A percentile compares a stretch with the other conserved stretches of the same genome.
Conservation (phyloP, 78 protist genomes). For the Cyanophora paradoxa region DNA sequence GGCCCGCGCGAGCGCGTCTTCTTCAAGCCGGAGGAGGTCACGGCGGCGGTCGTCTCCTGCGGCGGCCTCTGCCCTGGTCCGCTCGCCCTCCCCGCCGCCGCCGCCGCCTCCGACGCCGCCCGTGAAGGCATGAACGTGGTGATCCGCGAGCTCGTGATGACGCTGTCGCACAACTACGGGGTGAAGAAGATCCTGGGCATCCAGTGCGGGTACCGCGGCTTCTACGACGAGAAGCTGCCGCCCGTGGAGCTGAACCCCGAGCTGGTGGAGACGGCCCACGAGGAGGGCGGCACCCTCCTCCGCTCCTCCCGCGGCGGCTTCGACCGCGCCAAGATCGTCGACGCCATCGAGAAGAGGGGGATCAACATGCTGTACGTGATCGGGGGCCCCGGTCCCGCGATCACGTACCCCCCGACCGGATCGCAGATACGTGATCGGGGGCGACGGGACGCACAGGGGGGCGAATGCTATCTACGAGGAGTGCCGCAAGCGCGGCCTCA, state of each 20-base stretch:
- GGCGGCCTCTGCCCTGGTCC: constrained; percentile 23
- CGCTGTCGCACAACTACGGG: background rate
- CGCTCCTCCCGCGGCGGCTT: constrained; percentile 47
- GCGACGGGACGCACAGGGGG: constrained; percentile 62
- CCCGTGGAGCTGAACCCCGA: too few relatives aligned
- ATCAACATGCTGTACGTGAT: constrained; percentile 24
- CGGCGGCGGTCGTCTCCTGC: constrained; percentile 30
- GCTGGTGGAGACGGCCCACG: too few relatives aligned
- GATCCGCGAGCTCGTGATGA: background rate
- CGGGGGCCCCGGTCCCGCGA: too few relatives aligned
- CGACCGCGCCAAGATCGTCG: constrained; percentile 14
- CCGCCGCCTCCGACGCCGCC: too few relatives aligned
- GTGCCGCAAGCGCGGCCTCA: background rate
- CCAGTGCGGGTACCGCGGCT: background rate
- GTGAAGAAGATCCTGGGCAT: background rate
- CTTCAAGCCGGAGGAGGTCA: too few relatives aligned
- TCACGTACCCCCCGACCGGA: too few relatives aligned
- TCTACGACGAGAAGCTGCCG: too few relatives aligned
- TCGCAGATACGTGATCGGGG: constrained; percentile 56
- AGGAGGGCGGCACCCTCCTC: constrained; percentile 44
- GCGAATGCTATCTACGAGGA: constrained; percentile 7
- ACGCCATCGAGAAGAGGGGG: background rate
- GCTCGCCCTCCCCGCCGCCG: too few relatives aligned
- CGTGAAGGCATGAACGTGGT: constrained; percentile 22
- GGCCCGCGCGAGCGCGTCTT: too few relatives aligned